A percentile compares a stretch with the other conserved stretches of the same genome.
Conservation (phyloP, 495 filamentous ascomycete species). For the Xylaria bambusicola region DNA sequence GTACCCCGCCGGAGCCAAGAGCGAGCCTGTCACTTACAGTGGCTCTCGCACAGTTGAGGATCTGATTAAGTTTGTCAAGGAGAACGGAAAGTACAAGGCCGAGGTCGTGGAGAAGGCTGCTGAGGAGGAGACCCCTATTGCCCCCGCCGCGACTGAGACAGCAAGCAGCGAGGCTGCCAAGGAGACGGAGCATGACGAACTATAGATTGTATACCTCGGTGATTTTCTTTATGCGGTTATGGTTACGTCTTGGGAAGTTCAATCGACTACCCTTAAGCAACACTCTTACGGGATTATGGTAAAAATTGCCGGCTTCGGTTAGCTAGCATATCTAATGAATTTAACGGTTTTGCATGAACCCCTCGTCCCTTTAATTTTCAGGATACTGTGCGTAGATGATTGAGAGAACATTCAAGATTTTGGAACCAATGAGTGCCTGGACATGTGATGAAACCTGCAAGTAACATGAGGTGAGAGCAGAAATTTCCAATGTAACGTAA, state of each 20-base stretch:
- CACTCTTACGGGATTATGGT: slow-evolving; percentile 32
- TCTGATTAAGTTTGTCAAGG: slow-evolving; percentile 87
- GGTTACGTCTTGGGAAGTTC: slow-evolving; percentile 22
- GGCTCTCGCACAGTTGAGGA: slow-evolving; percentile 92
- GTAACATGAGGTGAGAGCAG: slow-evolving; percentile 8
- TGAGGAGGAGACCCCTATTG: slow-evolving; percentile 56
- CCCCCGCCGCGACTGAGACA: slow-evolving; percentile 54
- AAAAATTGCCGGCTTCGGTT: slow-evolving; percentile 34
- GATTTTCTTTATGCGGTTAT: slow-evolving; percentile 29
- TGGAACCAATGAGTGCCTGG: no score
- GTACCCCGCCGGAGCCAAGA: slow-evolving; percentile 88
- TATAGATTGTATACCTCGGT: slow-evolving; percentile 51
- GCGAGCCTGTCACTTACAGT: slow-evolving; percentile 78
- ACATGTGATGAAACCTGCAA: no score
- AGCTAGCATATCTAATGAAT: slow-evolving; percentile 37
- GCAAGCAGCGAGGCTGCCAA: slow-evolving; percentile 44
- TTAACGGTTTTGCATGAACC: slow-evolving; percentile 20
- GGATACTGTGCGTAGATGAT: no score
- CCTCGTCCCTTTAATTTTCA: no score
- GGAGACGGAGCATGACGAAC: slow-evolving; percentile 62
- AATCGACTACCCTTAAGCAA: slow-evolving; percentile 27
- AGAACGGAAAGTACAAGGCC: slow-evolving; percentile 88
- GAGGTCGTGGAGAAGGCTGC: slow-evolving; percentile 55
- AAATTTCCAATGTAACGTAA: slow-evolving; percentile 17
- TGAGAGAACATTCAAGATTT: no score